phyloP scores from a whole-genome alignment of 495 filamentous ascomycete species.

The Penicillium manginii region DNA sequence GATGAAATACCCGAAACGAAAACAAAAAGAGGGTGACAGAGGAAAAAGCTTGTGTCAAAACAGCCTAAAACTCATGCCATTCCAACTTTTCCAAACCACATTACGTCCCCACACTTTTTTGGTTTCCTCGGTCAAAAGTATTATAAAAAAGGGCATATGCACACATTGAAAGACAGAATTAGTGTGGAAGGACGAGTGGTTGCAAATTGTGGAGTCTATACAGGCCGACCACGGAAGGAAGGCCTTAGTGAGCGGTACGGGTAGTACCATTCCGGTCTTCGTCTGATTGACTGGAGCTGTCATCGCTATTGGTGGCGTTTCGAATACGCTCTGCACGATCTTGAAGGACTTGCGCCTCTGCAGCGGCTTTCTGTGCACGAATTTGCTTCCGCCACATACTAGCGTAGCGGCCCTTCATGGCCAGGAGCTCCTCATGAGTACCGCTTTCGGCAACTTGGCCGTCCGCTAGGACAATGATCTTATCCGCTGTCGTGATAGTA shows the following conservation, averaged over 20 bases:
- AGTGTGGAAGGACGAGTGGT: constrained; percentile 21
- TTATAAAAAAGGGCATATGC: constrained; percentile 23
- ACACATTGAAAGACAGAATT: constrained; percentile 32
- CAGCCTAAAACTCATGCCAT: constrained; percentile 8
- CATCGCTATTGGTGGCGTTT: constrained; percentile 49
- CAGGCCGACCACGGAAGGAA: constrained; percentile 5
- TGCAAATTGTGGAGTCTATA: constrained; percentile 21
- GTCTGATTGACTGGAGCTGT: constrained; percentile 58
- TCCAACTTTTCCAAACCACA: constrained; percentile 16
- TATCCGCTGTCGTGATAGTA: constrained; percentile 92
- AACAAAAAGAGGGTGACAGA: constrained; percentile 15
- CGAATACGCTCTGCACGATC: constrained; percentile 51
- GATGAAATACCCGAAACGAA: constrained; percentile 20
- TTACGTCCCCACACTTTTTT: constrained; percentile 23
- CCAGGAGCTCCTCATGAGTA: constrained; percentile 83
- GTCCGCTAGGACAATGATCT: constrained; percentile 88
- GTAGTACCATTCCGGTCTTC: constrained; percentile 47
- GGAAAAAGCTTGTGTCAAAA: constrained; percentile 14
- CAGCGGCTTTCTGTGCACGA: constrained; percentile 79
- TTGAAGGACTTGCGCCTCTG: constrained; percentile 66
- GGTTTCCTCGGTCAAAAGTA: constrained; percentile 16
- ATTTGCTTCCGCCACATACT: constrained; percentile 98
- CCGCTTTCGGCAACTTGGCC: constrained; percentile 84
- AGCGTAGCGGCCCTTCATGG: constrained; percentile 75
- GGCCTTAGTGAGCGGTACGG: constrained; percentile 28